Base-by-base conservation (phyloP, 495 filamentous ascomycete species). In the Friedmanniomyces simplex region DNA sequence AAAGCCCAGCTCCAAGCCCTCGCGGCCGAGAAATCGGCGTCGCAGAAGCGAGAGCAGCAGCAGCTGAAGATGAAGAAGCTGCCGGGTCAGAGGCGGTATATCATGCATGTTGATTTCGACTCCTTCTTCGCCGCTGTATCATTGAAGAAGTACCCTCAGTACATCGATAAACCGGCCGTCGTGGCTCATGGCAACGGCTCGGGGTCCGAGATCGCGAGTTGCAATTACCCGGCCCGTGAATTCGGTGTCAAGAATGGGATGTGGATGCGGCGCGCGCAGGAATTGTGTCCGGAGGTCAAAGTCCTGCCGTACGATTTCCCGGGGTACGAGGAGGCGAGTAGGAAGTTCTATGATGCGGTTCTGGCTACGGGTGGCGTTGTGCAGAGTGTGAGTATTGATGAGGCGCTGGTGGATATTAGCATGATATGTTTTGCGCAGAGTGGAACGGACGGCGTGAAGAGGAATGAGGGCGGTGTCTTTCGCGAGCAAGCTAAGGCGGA, bases 91-190 rank as follows among this genome's bases (percentile, higher is more conserved):
- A 76, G 93, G 55, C 72, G 87, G 59, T 98, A 96, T 60, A 80
- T 98, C 48, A 79, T 98, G 61, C 93, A 98, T 67, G 88, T 97
- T n/a, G 93, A 98, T 66, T 97, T 97, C 65, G 93, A 98, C 68
- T 89, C 87, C 67, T 98, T 98, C 71, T 98, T 98, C 68, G 95
- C 89, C 39, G 88, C 93, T 0, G 89, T 97, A 0, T 95, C 91
- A 0, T 77, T 91, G 18, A 75, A 80, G 41, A 91, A 91, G 59
- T 73, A 77, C 49, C 90, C 91, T 0, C 82, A 93, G 26, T 85
- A 82, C 32, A 69, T 73, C 25, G 85, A 89, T 22, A 94, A 91
- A 62, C 93, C 93, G 1, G 86, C 88, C 34, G 91, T 87, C 11
- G 84, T 98, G 37, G 90, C 93, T 20, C 93, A 98, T 68, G 84